These are phyloP conservation scores for Mycena olivaceomarginata DNA, from an alignment of 768 basidiomycete genomes.

Conservation along the genomic window DNA sequence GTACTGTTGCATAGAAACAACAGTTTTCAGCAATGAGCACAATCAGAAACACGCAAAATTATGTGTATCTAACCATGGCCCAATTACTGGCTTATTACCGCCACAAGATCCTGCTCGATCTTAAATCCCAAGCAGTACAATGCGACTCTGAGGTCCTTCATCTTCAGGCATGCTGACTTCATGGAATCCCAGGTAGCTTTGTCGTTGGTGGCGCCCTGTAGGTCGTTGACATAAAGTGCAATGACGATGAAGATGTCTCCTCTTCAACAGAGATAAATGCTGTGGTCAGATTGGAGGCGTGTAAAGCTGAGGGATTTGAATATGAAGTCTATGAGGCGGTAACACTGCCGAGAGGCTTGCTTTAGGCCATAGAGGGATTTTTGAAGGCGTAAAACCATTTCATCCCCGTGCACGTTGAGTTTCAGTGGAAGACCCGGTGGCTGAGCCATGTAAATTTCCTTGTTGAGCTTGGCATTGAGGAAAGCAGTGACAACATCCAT, in stretches of 20 bases:
- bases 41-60: too few relatives aligned
- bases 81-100: too few relatives aligned
- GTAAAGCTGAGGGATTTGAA: slow-evolving; percentile 14
- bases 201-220: not conserved
- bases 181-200: not conserved
- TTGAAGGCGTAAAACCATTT: slow-evolving; percentile 11
- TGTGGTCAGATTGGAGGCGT: slow-evolving; percentile 14
- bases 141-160: slow-evolving; percentile 15
- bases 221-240: slow-evolving; percentile 9
- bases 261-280: slow-evolving; percentile 17
- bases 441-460: slow-evolving; percentile 28
- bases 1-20: too few relatives aligned
- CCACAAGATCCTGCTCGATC: not conserved
- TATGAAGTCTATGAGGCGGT: not conserved
- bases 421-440: slow-evolving; percentile 18
- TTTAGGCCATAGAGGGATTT: slow-evolving; percentile 24
- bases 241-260: slow-evolving; percentile 3
- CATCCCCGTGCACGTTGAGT: slow-evolving; percentile 8
- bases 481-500: slow-evolving; percentile 24
- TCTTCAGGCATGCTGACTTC: not conserved
- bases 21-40: too few relatives aligned
- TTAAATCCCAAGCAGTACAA: not conserved
- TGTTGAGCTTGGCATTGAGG: slow-evolving; percentile 12
- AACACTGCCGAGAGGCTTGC: slow-evolving; percentile 19
- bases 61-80: too few relatives aligned